Evolutionary conservation across 305 asterid genomes (phyloP).

Genomic region (Fraxinus platypoda): DNA sequence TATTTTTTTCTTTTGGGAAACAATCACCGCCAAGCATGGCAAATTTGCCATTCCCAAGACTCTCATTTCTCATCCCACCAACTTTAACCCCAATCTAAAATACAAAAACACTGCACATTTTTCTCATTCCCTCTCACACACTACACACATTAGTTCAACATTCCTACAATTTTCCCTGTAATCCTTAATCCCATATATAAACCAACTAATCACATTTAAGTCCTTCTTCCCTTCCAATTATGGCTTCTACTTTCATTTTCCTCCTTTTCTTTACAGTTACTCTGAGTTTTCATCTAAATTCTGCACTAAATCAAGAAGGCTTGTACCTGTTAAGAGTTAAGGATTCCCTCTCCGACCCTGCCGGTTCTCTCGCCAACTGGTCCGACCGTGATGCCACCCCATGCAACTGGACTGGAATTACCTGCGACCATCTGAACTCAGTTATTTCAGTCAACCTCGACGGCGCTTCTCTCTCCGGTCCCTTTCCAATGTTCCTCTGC

Average conservation of each 20-base stretch:
- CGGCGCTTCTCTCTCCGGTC: constrained; percentile 49
- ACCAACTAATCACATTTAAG: not conserved
- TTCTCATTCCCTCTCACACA: constrained; percentile 12
- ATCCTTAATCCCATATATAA: not conserved
- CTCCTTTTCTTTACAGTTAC: constrained; percentile 17
- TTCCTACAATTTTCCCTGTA: not conserved
- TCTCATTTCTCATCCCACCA: not conserved
- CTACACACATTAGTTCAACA: not conserved
- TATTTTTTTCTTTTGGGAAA: no score
- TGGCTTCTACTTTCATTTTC: not conserved
- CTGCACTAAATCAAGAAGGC: constrained; percentile 59
- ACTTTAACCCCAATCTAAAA: not conserved
- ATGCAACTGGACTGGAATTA: constrained; percentile 80
- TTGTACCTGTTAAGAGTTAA: constrained; percentile 36
- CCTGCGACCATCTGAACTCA: constrained; percentile 38
- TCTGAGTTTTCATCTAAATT: constrained; percentile 2
- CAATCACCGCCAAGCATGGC: no score
- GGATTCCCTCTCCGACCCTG: constrained; percentile 47
- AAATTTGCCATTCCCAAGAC: not conserved
- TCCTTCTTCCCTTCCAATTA: not conserved
- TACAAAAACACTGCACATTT: not conserved
- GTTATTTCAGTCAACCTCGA: constrained; percentile 49
- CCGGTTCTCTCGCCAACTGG: constrained; percentile 53
- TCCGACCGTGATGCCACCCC: constrained; percentile 49
- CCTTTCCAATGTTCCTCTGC: constrained; percentile 60